phyloP scores from a whole-genome alignment of 306 rosid species.

The Sicyos edulis region DNA sequence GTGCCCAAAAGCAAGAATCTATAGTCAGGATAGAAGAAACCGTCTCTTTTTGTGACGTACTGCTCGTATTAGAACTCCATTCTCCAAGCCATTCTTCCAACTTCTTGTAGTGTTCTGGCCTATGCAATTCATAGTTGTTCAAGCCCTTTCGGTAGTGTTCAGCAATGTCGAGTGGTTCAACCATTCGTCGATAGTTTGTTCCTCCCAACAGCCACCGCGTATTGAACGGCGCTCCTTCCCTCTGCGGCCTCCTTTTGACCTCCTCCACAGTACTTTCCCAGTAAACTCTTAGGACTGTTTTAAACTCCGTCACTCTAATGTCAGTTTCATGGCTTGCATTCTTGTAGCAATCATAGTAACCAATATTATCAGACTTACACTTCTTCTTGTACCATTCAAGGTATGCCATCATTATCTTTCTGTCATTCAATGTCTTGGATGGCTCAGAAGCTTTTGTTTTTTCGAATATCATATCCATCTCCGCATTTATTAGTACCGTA shows the following conservation, averaged over 20 bases:
- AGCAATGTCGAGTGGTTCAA: constrained; percentile 59
- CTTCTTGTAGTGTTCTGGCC: constrained; percentile 33
- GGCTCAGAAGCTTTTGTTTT: constrained; percentile 23
- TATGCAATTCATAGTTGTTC: constrained; percentile 20
- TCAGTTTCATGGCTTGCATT: background rate
- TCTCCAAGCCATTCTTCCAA: constrained; percentile 34
- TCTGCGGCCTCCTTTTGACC: constrained; percentile 40
- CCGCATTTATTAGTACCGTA: constrained; percentile 1
- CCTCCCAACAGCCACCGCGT: constrained; percentile 43
- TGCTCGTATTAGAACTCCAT: background rate
- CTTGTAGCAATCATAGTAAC: constrained; percentile 61
- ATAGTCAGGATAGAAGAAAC: constrained; percentile 37
- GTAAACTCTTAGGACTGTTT: constrained; percentile 34
- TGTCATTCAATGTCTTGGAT: constrained; percentile 23
- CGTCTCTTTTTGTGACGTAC: background rate
- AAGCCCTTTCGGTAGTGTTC: constrained; percentile 26
- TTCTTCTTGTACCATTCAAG: constrained; percentile 61
- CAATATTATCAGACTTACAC: constrained; percentile 16
- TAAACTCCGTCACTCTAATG: background rate
- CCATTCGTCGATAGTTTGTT: constrained; percentile 48
- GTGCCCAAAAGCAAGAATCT: constrained; percentile 78
- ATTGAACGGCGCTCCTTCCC: constrained; percentile 27
- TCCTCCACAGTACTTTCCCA: constrained; percentile 48
- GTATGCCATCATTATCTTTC: constrained; percentile 41
- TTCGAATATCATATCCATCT: background rate